phyloP scores from a whole-genome alignment of 768 basidiomycete species.

The Baorangia bicolor region DNA sequence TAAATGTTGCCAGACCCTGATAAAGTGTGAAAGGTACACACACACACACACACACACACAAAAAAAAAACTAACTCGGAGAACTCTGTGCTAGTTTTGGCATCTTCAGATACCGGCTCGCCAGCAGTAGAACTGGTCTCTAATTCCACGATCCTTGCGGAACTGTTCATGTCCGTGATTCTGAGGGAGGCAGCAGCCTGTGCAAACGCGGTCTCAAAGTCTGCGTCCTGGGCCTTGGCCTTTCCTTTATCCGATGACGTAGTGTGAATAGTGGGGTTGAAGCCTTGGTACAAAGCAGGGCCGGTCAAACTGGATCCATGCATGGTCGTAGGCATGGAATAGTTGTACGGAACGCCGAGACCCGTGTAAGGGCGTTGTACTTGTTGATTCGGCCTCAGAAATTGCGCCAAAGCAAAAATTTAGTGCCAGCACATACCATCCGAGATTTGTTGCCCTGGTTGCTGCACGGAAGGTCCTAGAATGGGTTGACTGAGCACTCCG shows the following conservation, averaged over 20 bases:
- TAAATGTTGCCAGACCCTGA: slow-evolving; percentile 62
- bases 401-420: neutral
- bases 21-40: slow-evolving; percentile 3
- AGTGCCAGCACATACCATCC: slow-evolving; percentile 16
- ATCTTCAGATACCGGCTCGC: slow-evolving; percentile 41
- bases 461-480: slow-evolving; percentile 32
- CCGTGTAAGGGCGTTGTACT: slow-evolving; percentile 41
- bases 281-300: slow-evolving; percentile 35
- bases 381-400: slow-evolving; percentile 7
- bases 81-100: slow-evolving; percentile 41
- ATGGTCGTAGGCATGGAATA: slow-evolving; percentile 32
- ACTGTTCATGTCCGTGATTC: slow-evolving; percentile 38
- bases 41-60: too few relatives aligned
- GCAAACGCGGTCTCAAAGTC: slow-evolving; percentile 89
- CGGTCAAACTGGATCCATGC: slow-evolving; percentile 35
- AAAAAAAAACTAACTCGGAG: slow-evolving; percentile 48
- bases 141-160: slow-evolving; percentile 55
- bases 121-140: slow-evolving; percentile 38
- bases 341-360: slow-evolving; percentile 37
- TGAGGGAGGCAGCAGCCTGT: slow-evolving; percentile 56
- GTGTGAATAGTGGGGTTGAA: slow-evolving; percentile 24
- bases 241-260: slow-evolving; percentile 50
- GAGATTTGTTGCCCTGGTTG: slow-evolving; percentile 27
- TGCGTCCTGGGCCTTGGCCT: slow-evolving; percentile 74
- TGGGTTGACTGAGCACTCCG: slow-evolving; percentile 24